Evolutionary conservation across 2,329 filamentous ascomycete species (phyloP).

Genomic region (Penicillium polonicum): DNA sequence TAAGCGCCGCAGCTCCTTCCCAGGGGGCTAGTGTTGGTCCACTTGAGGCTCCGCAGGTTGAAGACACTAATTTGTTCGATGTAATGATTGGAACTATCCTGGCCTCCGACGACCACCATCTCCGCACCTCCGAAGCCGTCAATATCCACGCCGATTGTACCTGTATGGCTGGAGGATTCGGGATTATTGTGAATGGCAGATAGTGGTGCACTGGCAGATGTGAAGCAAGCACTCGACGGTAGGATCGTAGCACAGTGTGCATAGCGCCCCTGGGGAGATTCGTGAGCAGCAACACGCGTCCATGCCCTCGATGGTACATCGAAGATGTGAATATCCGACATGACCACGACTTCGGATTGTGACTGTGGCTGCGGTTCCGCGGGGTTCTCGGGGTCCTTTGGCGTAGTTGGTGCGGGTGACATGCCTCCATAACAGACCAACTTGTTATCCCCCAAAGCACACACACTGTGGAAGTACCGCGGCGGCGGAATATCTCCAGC

Average conservation of each 20-base stretch:
- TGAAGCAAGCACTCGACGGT: constrained; percentile 82
- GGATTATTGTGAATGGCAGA: constrained; percentile 90
- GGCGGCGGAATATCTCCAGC: constrained; percentile 83
- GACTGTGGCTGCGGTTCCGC: constrained; percentile 60
- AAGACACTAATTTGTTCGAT: constrained; percentile 99
- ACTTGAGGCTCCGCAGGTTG: constrained; percentile 90
- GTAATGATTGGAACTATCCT: constrained; percentile 97
- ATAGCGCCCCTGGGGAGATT: constrained; percentile 89
- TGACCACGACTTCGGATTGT: constrained; percentile 86
- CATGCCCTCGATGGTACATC: constrained; percentile 79
- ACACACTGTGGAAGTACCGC: constrained; percentile 96
- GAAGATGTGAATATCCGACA: constrained; percentile 97
- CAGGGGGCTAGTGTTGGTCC: constrained; percentile 84
- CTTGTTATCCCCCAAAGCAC: constrained; percentile 88
- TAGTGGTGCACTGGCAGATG: constrained; percentile 76
- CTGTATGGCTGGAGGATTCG: constrained; percentile 78
- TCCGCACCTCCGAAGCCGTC: constrained; percentile 91
- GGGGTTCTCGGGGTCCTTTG: constrained; percentile 43
- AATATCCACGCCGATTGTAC: constrained; percentile 80
- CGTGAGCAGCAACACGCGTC: constrained; percentile 77
- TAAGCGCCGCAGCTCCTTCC: constrained; percentile 96
- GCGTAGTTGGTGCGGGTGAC: constrained; percentile 68
- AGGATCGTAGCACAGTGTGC: constrained; percentile 93
- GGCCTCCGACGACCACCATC: constrained; percentile 95
- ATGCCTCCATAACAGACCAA: constrained; percentile 98